Base-by-base conservation (phyloP, 306 rosid genomes). In the Styphnolobium japonicum region DNA sequence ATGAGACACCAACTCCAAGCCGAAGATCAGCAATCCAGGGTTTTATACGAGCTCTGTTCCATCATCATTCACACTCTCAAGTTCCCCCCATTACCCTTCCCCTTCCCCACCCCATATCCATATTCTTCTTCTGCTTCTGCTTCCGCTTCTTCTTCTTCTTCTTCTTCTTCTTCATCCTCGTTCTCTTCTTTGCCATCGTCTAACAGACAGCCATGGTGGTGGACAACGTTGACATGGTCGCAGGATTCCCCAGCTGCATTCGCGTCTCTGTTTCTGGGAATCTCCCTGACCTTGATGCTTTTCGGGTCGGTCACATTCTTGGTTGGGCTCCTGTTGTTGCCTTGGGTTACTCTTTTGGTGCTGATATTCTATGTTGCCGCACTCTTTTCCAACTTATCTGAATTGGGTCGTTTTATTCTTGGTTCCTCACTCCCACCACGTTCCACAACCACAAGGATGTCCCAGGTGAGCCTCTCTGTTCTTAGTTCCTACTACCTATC, bases 241-340 rank as follows among this genome's bases (percentile, higher is more conserved):
- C 64, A 60, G 43, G 55, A 52, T 19, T 86, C 87, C 19, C 85
- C 83, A 0, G 66, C 79, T 6, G 76, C 84, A 14, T 85, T 83
- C 18, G 88, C 83, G 3, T 85, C 91, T 15, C 81, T 88, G 16
- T 88, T 85, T 48, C 37, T 88, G 15, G 86, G 85, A n/a, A 84
- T 88, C 25, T 88, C 85, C 1, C 22, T 86, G n/a, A 40, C 78
- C 22, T 63, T 88, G 42, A 88, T 88, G 79, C 80, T 86, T 14
- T 73, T 88, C 7, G 83, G 90, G 0, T 71, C 86, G 1, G 55
- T 75, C 51, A 42, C 74, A 4, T 82, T 84, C 37, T 51, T 76
- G 3, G 45, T 85, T 27, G 87, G 88, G 21, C 39, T 87, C 53
- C 4, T 82, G 2, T 42, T 85, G 66, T 75, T 84, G 65, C 88